A percentile compares a stretch with the other conserved stretches of the same genome.
These are phyloP conservation scores for Fusarium devonianum DNA, from an alignment of 2,329 filamentous ascomycete species.

Conservation along the genomic window DNA sequence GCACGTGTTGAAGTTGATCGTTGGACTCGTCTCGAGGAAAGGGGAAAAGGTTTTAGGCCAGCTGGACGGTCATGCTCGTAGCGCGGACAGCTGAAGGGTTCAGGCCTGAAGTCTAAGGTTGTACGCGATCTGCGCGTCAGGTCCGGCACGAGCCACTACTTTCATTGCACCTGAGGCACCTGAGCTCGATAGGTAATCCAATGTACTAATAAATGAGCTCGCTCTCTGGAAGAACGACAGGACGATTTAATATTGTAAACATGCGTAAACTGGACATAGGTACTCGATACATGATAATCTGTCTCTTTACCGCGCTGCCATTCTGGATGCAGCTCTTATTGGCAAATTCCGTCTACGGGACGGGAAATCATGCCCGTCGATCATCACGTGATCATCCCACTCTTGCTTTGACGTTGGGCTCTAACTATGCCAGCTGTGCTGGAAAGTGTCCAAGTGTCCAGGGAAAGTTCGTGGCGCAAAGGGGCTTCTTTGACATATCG, in stretches of 20 bases:
- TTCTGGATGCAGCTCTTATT: no score
- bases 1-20: slow-evolving; percentile 35
- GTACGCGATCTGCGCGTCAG: no score
- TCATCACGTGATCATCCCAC: slow-evolving; percentile 21
- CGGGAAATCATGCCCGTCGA: slow-evolving; percentile 4
- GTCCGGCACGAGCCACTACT: no score
- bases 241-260: no score
- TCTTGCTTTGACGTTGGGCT: slow-evolving; percentile 36
- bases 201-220: no score
- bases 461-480: slow-evolving; percentile 37
- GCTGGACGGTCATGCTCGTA: slow-evolving; percentile 25
- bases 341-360: no score
- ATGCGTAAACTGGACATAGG: no score
- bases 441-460: slow-evolving; percentile 42
- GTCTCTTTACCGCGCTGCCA: no score
- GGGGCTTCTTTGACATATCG: slow-evolving; percentile 35
- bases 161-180: no score
- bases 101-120: slow-evolving; percentile 49
- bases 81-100: slow-evolving; percentile 29
- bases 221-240: no score
- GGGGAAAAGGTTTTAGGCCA: slow-evolving; percentile 43
- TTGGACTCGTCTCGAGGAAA: slow-evolving; percentile 40
- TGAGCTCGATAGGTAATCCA: no score
- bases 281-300: no score
- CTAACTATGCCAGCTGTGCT: slow-evolving; percentile 8